phyloP scores from a whole-genome alignment of 371 early-diverging fungal genomes.

The Phascolomyces articulosus region DNA sequence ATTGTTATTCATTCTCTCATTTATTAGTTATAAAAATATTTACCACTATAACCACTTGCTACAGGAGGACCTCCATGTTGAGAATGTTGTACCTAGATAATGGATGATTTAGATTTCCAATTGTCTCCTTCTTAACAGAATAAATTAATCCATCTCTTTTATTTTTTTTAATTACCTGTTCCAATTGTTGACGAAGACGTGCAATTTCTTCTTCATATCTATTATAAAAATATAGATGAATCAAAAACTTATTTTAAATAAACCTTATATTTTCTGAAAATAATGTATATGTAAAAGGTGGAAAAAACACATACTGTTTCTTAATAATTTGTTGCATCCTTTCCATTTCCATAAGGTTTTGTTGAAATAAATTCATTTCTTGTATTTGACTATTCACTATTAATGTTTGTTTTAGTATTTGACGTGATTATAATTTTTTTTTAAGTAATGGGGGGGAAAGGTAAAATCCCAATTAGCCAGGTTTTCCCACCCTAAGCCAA shows the following conservation, averaged over 20 bases:
- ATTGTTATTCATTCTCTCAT: no score
- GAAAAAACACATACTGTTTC: conserved; percentile 53
- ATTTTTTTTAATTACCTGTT: conserved; percentile 25
- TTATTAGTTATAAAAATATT: not conserved
- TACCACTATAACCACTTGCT: conserved; percentile 16
- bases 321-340: conserved; percentile 76
- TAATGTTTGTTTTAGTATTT: no score
- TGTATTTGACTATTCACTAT: conserved; percentile 74
- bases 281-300: no score
- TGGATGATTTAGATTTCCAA: not conserved
- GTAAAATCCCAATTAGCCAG: no score
- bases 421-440: no score
- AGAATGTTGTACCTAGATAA: conserved; percentile 6
- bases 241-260: not conserved
- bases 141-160: no score
- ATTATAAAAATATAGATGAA: not conserved
- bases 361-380: conserved; percentile 81
- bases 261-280: not conserved
- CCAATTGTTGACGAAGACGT: conserved; percentile 45
- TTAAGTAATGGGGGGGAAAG: no score
- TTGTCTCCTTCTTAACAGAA: no score
- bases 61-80: conserved; percentile 9
- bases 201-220: conserved; percentile 58
- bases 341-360: conserved; percentile 81
- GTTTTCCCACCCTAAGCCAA: no score